Evolutionary conservation across 148 eudicot genomes (phyloP).

Genomic region (Beta vulgaris): DNA sequence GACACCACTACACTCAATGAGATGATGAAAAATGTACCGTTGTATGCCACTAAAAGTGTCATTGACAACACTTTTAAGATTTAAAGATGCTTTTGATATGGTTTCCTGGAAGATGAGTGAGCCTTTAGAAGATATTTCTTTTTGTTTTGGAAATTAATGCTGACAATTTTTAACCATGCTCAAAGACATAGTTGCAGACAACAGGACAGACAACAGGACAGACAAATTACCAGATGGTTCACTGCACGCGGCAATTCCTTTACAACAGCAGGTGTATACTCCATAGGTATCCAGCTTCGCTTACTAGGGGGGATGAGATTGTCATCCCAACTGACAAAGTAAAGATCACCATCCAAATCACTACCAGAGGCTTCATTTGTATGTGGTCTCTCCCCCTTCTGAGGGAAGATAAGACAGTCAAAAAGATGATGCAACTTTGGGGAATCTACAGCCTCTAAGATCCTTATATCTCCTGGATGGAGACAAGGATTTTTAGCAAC

Average conservation of each 20-base stretch:
- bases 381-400: slow-evolving; percentile 88
- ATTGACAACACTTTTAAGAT: neutral
- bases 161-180: neutral
- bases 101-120: neutral
- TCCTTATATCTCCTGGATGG: slow-evolving; percentile 89
- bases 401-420: slow-evolving; percentile 87
- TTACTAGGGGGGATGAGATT: slow-evolving; percentile 79
- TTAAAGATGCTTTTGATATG: neutral
- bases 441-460: slow-evolving; percentile 74
- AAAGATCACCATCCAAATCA: slow-evolving; percentile 91
- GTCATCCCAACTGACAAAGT: slow-evolving; percentile 88
- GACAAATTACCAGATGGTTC: slow-evolving; percentile 44
- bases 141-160: neutral
- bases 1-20: neutral
- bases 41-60: neutral
- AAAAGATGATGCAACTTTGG: slow-evolving; percentile 66
- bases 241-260: slow-evolving; percentile 45
- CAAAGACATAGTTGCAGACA: neutral
- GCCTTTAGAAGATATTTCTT: neutral
- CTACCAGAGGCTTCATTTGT: slow-evolving; percentile 93
- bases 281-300: slow-evolving; percentile 80
- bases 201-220: neutral
- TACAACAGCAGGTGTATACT: slow-evolving; percentile 56
- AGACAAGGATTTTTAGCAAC: slow-evolving; percentile 90
- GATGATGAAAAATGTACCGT: neutral